Base-by-base conservation (phyloP, 441 rosid species). In the Hypseocharis bilobata region DNA sequence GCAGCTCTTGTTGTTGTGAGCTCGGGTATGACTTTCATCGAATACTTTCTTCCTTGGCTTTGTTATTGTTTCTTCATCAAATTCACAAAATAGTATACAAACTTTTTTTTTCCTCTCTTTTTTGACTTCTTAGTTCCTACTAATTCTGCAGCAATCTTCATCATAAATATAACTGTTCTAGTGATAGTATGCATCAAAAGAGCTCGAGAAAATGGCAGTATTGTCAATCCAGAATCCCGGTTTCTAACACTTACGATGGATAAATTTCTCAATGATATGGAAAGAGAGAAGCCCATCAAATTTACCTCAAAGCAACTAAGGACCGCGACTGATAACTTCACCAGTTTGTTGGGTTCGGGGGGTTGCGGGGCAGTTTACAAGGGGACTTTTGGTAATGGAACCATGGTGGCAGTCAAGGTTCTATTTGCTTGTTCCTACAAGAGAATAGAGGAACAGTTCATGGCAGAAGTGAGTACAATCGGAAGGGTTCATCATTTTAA, bases 401-500 rank as follows among this genome's bases (percentile, higher is more conserved):
- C 0, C 11, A 55, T 0, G 6, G 17, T 77, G 1, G 77, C 77
- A 0, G 70, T 77, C 6, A 73, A 73, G 10, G 63, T 74, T 3
- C 75, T 73, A 19, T 49, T n/a, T 0, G 34, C 10, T 2, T 29
- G n/a, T 11, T 40, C 34, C 0, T 66, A 67, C 16, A 77, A 26
- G 58, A 63, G 64, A 4, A 32, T 67, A 3, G 61, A 70, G 16
- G 70, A 63, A 2, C 77, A 77, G 45, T 63, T 73, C 77, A 66
- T 70, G 75, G 77, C 72, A 0, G 75, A 73, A 19, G 75, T 70
- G 22, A 60, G 47, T 56, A 64, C 75, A 6, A 73, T 73, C 0
- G 70, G 73, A 26, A 70, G 72, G 64, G 55, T 70, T 1, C 34
- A 66, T 20, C 80, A 70, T 57, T 29, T 36, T 5, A 66, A 73